A percentile compares a stretch with the other conserved stretches of the same genome.
These are phyloP conservation scores for Dacryopinax primogenitus DNA, from an alignment of 768 basidiomycete genomes.

Conservation along the genomic window DNA sequence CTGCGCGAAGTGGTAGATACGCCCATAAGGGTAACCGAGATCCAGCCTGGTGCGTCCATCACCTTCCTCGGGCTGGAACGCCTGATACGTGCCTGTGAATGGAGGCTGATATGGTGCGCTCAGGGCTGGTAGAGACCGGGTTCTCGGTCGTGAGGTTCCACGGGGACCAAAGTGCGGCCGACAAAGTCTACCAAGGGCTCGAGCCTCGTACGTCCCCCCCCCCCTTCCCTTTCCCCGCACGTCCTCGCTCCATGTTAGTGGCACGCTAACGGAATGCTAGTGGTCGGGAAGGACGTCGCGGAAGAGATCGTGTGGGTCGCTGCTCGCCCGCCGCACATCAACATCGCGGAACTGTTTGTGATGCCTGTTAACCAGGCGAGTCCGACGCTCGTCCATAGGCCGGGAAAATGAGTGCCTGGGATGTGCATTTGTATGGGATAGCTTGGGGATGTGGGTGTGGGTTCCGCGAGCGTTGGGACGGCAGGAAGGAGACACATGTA, in stretches of 20 bases:
- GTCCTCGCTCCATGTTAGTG: neutral
- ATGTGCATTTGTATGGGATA: no score
- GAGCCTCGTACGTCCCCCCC: slow-evolving; percentile 54
- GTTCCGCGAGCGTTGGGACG: no score
- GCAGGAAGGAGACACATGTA: no score
- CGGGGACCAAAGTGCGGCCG: slow-evolving; percentile 69
- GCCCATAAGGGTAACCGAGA: slow-evolving; percentile 83
- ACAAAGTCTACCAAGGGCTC: slow-evolving; percentile 82
- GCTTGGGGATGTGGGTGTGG: neutral
- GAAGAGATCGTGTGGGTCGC: slow-evolving; percentile 98
- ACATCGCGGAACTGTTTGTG: slow-evolving; percentile 58
- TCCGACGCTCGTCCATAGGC: slow-evolving; percentile 6
- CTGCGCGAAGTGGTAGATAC: slow-evolving; percentile 84
- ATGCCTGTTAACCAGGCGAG: slow-evolving; percentile 30
- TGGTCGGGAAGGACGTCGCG: slow-evolving; percentile 76
- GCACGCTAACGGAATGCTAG: no score
- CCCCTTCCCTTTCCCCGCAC: neutral
- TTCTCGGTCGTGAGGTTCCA: slow-evolving; percentile 86
- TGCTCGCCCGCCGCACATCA: slow-evolving; percentile 79
- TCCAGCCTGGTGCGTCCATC: slow-evolving; percentile 66
- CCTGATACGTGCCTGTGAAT: no score
- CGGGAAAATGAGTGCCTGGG: neutral
- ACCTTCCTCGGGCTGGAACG: no score
- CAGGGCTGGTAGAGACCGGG: slow-evolving; percentile 30
- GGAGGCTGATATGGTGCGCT: no score